Conservation (phyloP, 176 grass and related monocot species). For the Aegilops speltoides region DNA sequence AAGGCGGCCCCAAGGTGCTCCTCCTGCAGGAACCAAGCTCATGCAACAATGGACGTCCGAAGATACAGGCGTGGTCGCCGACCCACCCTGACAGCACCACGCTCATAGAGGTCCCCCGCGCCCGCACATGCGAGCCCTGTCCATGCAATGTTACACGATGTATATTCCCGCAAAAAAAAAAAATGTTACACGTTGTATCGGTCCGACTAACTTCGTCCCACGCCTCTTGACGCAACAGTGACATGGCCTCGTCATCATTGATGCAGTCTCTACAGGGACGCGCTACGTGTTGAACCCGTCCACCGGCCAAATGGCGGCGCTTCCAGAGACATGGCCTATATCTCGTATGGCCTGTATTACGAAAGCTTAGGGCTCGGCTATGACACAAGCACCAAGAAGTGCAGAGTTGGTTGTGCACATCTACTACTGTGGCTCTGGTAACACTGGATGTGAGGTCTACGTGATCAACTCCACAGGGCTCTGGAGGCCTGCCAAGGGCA, state of each 20-base stretch:
- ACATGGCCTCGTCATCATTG: not conserved
- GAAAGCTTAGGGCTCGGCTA: not conserved
- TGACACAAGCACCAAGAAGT: not conserved
- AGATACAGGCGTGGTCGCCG: not conserved
- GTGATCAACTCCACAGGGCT: not conserved
- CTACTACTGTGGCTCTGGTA: not conserved
- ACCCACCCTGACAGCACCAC: not conserved
- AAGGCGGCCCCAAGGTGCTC: not conserved
- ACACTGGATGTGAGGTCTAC: not conserved
- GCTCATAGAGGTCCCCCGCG: not conserved
- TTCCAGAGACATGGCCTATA: not conserved
- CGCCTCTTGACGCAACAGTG: not conserved
- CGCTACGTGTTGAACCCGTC: not conserved
- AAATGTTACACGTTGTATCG: too few relatives aligned
- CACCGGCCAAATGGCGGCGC: not conserved
- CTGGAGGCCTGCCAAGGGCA: not conserved
- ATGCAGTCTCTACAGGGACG: not conserved
- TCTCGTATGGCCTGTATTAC: not conserved
- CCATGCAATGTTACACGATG: too few relatives aligned
- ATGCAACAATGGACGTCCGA: not conserved
- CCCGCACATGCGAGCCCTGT: not conserved
- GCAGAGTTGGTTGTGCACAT: not conserved
- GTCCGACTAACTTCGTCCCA: not conserved
- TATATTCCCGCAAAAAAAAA: too few relatives aligned
- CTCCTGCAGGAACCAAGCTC: not conserved